Evolutionary conservation across 164 flowering plant genomes (phyloP).

Genomic region (Buxus sempervirens): DNA sequence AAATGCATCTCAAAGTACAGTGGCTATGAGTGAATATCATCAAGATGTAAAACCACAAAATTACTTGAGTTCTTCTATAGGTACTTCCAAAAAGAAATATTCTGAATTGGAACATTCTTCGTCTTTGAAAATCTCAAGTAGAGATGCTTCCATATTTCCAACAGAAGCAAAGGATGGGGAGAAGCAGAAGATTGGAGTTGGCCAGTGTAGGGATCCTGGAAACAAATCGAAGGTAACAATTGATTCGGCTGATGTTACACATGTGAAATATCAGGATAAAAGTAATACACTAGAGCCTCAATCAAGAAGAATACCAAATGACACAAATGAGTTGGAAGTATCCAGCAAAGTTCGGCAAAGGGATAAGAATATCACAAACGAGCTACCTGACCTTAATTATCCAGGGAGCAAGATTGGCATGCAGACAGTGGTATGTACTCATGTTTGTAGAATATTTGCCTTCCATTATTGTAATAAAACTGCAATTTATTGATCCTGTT

Average conservation of each 20-base stretch:
- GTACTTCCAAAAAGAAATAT: slow-evolving; percentile 43
- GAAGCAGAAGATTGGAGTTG: slow-evolving; percentile 35
- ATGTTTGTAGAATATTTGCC: neutral
- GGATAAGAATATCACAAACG: slow-evolving; percentile 50
- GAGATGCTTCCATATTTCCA: slow-evolving; percentile 28
- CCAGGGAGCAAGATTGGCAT: slow-evolving; percentile 36
- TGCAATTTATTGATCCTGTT: too few relatives aligned
- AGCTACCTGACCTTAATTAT: slow-evolving; percentile 40
- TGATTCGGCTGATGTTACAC: slow-evolving; percentile 36
- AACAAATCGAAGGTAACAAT: slow-evolving; percentile 37
- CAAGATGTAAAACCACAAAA: slow-evolving; percentile 39
- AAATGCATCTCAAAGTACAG: slow-evolving; percentile 29
- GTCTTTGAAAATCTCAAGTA: slow-evolving; percentile 34
- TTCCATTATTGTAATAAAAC: neutral
- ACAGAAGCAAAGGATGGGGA: slow-evolving; percentile 42
- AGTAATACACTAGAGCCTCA: slow-evolving; percentile 33
- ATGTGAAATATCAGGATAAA: slow-evolving; percentile 39
- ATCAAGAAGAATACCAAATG: slow-evolving; percentile 29
- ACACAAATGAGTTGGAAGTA: slow-evolving; percentile 28
- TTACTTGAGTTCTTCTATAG: slow-evolving; percentile 29
- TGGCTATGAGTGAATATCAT: slow-evolving; percentile 26
- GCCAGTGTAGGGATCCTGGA: slow-evolving; percentile 31
- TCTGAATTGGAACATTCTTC: slow-evolving; percentile 38
- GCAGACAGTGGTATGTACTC: slow-evolving; percentile 39
- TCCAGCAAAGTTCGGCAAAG: slow-evolving; percentile 31